These are phyloP conservation scores for Stephanodiscus minutulus DNA, from an alignment of 108 stramenopile species.

Conservation along the genomic window DNA sequence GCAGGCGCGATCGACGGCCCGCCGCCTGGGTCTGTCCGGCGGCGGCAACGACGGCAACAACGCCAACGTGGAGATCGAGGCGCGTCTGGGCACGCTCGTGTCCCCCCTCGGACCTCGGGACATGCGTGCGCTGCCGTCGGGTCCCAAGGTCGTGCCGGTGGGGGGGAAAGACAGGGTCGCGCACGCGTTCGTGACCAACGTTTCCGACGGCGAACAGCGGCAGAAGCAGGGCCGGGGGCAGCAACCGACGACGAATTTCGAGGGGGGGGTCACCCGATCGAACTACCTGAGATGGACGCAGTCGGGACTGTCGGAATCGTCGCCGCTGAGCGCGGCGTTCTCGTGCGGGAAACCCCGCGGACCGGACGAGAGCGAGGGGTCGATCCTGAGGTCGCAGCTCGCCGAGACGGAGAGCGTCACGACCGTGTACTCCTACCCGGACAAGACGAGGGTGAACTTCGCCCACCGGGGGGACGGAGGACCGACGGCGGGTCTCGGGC, in stretches of 20 bases:
- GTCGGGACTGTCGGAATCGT: slow-evolving; percentile 59
- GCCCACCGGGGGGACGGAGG: slow-evolving; percentile 43
- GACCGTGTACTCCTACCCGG: slow-evolving; percentile 73
- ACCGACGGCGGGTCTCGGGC: slow-evolving; percentile 14
- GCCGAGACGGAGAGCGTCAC: slow-evolving; percentile 67
- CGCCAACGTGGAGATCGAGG: slow-evolving; percentile 68
- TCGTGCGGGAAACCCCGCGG: slow-evolving; percentile 27
- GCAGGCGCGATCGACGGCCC: slow-evolving; percentile 65
- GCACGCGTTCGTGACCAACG: slow-evolving; percentile 63
- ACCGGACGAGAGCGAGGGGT: slow-evolving; percentile 38
- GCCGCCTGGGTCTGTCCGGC: slow-evolving; percentile 3
- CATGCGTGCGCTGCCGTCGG: slow-evolving; percentile 68
- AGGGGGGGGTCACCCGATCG: slow-evolving; percentile 69
- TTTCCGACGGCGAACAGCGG: slow-evolving; percentile 19
- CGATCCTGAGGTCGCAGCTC: slow-evolving; percentile 58
- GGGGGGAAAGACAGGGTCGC: slow-evolving; percentile 50
- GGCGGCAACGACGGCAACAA: slow-evolving; percentile 24
- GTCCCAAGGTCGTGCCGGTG: slow-evolving; percentile 56
- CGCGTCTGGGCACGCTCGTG: slow-evolving; percentile 70
- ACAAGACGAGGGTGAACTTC: slow-evolving; percentile 65
- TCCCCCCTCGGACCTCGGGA: slow-evolving; percentile 54
- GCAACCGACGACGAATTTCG: slow-evolving; percentile 49
- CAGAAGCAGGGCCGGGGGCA: slow-evolving; percentile 2
- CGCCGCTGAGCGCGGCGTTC: slow-evolving; percentile 69
- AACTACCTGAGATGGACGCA: slow-evolving; percentile 78